These are phyloP conservation scores for Escovopsis sp. DNA, from an alignment of 2,329 filamentous ascomycete genomes.

Conservation along the genomic window DNA sequence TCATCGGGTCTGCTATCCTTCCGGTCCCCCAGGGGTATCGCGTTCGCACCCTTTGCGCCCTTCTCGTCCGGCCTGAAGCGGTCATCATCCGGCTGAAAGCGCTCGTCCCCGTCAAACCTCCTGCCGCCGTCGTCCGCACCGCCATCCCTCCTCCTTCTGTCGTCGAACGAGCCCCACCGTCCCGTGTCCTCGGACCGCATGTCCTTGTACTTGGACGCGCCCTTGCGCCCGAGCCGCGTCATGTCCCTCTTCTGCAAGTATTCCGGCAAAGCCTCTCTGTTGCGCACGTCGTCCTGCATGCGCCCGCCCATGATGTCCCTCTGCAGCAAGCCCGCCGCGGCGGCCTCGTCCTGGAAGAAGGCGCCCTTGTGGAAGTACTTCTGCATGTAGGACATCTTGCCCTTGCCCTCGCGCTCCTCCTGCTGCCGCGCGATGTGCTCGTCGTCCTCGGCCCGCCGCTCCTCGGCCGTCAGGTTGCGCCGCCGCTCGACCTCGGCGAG, in stretches of 20 bases:
- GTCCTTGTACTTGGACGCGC: constrained; percentile 79
- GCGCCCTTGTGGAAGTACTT: constrained; percentile 95
- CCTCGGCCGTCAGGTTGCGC: constrained; percentile 71
- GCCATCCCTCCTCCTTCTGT: constrained; percentile 23
- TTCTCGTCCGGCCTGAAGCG: constrained; percentile 27
- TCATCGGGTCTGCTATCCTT: constrained; percentile 19
- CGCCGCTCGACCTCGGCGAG: constrained; percentile 80
- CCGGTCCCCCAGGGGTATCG: constrained; percentile 51
- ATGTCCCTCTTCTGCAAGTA: constrained; percentile 88
- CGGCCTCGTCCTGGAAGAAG: constrained; percentile 76
- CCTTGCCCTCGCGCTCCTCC: constrained; percentile 62
- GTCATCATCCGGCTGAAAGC: constrained; percentile 52
- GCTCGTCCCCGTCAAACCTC: constrained; percentile 39
- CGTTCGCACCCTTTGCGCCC: constrained; percentile 51
- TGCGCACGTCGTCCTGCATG: constrained; percentile 70
- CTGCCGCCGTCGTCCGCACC: constrained; percentile 12
- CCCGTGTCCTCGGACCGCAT: constrained; percentile 85
- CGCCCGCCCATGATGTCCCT: constrained; percentile 75
- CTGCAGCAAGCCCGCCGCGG: constrained; percentile 59
- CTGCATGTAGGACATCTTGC: constrained; percentile 82
- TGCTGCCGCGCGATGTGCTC: constrained; percentile 64
- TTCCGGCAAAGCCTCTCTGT: constrained; percentile 73
- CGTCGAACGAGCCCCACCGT: constrained; percentile 56
- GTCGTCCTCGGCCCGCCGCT: constrained; percentile 73
- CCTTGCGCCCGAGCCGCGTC: constrained; percentile 87